phyloP scores from a whole-genome alignment of 129 eudicot species.

The sunflower (Helianthus annuus) region HanXRQr2.0-SUNRISE NC_035433.2:11722609-11723108 shows the following conservation, averaged over 20 bases:
- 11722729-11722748: background rate
- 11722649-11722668: background rate
- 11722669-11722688: background rate
- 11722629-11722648: background rate
- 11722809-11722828: background rate
- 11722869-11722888: background rate
- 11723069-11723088: conserved; percentile 15
- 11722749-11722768: background rate
- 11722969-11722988: background rate
- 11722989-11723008: conserved; percentile 10
- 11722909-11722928: background rate
- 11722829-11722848: background rate
- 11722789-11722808: background rate
- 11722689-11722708: background rate
- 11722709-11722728: background rate
- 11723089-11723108: conserved; percentile 2
- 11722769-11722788: background rate
- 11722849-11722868: background rate
- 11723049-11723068: conserved; percentile 9
- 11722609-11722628: background rate
- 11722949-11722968: background rate
- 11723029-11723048: background rate
- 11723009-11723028: conserved; percentile 32
- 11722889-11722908: background rate
- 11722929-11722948: background rate